phyloP scores from a whole-genome alignment of 139 green algal genomes.

The Closterium sp. region DNA sequence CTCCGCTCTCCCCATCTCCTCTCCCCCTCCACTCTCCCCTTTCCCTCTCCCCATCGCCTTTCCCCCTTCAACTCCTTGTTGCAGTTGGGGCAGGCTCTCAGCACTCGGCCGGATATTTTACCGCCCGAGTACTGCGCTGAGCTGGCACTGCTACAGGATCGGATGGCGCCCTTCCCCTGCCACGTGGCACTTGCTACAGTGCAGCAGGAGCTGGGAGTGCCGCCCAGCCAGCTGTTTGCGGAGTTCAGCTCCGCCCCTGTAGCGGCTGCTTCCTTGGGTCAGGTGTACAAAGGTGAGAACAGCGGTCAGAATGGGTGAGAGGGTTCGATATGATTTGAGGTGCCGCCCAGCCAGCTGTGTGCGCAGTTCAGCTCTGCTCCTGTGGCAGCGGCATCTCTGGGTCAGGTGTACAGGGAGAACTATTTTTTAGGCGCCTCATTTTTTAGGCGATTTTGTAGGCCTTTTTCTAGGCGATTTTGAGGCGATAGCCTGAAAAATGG shows the following conservation, averaged over 20 bases:
- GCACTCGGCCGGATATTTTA: conserved; percentile 34
- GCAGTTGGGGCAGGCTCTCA: background rate
- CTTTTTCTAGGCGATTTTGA: background rate
- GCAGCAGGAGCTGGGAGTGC: conserved; percentile 27
- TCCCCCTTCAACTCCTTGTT: too few relatives aligned
- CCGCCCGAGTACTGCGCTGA: conserved; percentile 31
- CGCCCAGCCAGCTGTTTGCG: conserved; percentile 75
- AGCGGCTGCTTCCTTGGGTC: conserved; percentile 72
- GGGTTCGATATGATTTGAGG: background rate
- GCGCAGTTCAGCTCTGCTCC: conserved; percentile 75
- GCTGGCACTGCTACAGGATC: conserved; percentile 46
- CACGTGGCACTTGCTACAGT: conserved; percentile 11
- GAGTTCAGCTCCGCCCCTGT: conserved; percentile 83
- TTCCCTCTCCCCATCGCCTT: background rate
- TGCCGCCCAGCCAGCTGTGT: conserved; percentile 57
- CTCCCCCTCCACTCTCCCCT: background rate
- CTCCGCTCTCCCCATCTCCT: background rate
- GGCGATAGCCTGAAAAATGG: too few relatives aligned
- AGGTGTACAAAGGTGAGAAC: conserved; percentile 47
- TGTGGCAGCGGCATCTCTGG: conserved; percentile 79
- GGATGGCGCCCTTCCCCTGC: conserved; percentile 40
- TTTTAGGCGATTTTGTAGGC: background rate
- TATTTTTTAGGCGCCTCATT: too few relatives aligned
- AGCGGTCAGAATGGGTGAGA: background rate
- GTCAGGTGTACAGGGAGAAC: conserved; percentile 50